Base-by-base conservation (phyloP, 257 asterid species). In the Solanum habrochaites region DNA sequence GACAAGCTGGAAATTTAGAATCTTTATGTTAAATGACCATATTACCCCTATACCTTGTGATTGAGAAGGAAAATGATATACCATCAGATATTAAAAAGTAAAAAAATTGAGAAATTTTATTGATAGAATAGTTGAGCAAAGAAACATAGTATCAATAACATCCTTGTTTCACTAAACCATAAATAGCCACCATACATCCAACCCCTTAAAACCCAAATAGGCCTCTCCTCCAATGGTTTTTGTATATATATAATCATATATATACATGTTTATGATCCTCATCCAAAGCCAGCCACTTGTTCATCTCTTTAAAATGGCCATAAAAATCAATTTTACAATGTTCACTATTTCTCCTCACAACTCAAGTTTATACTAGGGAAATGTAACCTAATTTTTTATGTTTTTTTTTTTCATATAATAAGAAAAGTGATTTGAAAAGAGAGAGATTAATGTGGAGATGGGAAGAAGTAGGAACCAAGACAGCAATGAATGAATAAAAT, bases 401-500 rank as follows among this genome's bases (percentile, higher is more conserved):
- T 62, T 8, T 39, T 40, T 74, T 66, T 60, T 27, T 21, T 20
- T 1, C 3, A 23, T 6, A 12, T 5, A 31, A 85, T 67, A 85
- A 21, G 62, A 86, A 89, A 78, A 86, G 85, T 42, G 90, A 89
- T 82, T 23, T 37, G 80, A 88, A 73, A 83, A 62, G 49, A 49
- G 82, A 47, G 5, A 69, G 82, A 78, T 60, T 72, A 75, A 85
- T 82, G 60, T 82, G 60, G 86, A 75, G 77, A 39, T 27, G 82
- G 86, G 83, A 45, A 52, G 72, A 86, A 88, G 87, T 86, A 52
- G 82, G 91, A 86, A 90, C 84, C 89, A 47, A 72, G 83, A 58
- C 35, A 89, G 75, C 86, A 71, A 86, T 86, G 94, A 96, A 94
- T 91, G 92, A 96, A 94, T 91, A 89, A 89, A 93, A 95, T 89